These are phyloP conservation scores for Actinomortierella wolfii DNA, from an alignment of 371 early-diverging fungal genomes.

Conservation along the genomic window DNA sequence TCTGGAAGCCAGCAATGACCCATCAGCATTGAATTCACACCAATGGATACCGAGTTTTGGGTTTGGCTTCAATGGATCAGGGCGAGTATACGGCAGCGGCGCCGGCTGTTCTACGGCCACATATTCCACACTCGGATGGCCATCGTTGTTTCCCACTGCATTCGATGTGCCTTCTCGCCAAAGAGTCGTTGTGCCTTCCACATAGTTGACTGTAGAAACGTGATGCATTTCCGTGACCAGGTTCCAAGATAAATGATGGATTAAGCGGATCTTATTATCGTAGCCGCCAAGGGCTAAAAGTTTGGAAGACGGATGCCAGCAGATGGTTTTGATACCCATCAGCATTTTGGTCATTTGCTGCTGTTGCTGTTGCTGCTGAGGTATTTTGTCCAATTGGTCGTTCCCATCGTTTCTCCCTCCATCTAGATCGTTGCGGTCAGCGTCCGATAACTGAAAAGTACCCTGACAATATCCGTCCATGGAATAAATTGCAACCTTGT, in stretches of 20 bases:
- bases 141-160: slow-evolving; percentile 11
- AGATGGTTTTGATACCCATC: slow-evolving; percentile 42
- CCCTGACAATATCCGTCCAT: slow-evolving; percentile 41
- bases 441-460: neutral
- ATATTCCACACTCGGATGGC: slow-evolving; percentile 36
- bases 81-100: slow-evolving; percentile 22
- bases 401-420: slow-evolving; percentile 2
- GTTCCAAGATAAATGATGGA: slow-evolving; percentile 37
- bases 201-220: slow-evolving; percentile 27
- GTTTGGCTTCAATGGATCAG: slow-evolving; percentile 40
- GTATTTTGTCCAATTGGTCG: no score
- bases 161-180: slow-evolving; percentile 46
- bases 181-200: slow-evolving; percentile 20
- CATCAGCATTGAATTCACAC: slow-evolving; percentile 46
- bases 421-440: neutral
- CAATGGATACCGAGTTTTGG: slow-evolving; percentile 40
- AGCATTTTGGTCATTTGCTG: slow-evolving; percentile 17
- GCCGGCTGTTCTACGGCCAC: slow-evolving; percentile 34
- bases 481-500: slow-evolving; percentile 29
- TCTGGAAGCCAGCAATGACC: slow-evolving; percentile 36
- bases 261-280: slow-evolving; percentile 32
- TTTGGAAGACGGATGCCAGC: slow-evolving; percentile 44
- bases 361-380: slow-evolving; percentile 7
- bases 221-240: slow-evolving; percentile 26
- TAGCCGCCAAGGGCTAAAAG: slow-evolving; percentile 39